Percentiles rank a stretch among this genome's conserved stretches.
These are phyloP conservation scores for Phylloporus gajari DNA, from an alignment of 1,284 basidiomycete species.

Conservation along the genomic window DNA sequence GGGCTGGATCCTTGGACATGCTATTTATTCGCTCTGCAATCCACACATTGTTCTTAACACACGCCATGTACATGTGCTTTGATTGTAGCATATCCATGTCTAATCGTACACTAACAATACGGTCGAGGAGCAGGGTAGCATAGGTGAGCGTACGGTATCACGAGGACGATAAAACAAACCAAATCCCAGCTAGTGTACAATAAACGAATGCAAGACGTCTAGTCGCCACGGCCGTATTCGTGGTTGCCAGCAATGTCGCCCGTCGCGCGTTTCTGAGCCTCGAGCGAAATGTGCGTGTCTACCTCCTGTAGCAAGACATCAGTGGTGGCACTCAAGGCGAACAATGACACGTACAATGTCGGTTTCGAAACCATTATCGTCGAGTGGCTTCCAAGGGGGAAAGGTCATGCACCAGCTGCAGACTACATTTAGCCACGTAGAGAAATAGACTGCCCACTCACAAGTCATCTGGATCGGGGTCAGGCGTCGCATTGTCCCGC, in stretches of 20 bases:
- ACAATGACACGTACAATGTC: slow-evolving; percentile 3
- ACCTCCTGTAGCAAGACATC: not conserved
- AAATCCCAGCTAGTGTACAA: not conserved
- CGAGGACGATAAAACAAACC: not conserved
- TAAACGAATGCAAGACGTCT: not conserved
- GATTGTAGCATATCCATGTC: slow-evolving; percentile 32
- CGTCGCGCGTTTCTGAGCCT: slow-evolving; percentile 6
- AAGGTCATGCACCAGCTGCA: slow-evolving; percentile 25
- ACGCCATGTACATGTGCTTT: slow-evolving; percentile 9
- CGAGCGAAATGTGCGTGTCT: slow-evolving; percentile 1
- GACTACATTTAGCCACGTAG: not conserved
- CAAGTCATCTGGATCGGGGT: slow-evolving; percentile 21
- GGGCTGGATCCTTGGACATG: no score
- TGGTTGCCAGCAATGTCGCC: slow-evolving; percentile 9
- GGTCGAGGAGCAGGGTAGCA: not conserved
- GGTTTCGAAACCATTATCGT: slow-evolving; percentile 20
- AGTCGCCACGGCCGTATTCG: slow-evolving; percentile 1
- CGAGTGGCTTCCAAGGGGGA: slow-evolving; percentile 25
- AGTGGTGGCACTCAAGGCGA: not conserved
- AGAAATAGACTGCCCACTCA: slow-evolving; percentile 11
- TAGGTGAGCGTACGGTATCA: not conserved
- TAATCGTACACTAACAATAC: not conserved
- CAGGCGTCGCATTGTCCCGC: slow-evolving; percentile 20
- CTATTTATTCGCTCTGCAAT: slow-evolving; percentile 35
- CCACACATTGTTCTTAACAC: not conserved